Conservation (phyloP, 345 rosid species). For the Isatis tinctoria region DNA sequence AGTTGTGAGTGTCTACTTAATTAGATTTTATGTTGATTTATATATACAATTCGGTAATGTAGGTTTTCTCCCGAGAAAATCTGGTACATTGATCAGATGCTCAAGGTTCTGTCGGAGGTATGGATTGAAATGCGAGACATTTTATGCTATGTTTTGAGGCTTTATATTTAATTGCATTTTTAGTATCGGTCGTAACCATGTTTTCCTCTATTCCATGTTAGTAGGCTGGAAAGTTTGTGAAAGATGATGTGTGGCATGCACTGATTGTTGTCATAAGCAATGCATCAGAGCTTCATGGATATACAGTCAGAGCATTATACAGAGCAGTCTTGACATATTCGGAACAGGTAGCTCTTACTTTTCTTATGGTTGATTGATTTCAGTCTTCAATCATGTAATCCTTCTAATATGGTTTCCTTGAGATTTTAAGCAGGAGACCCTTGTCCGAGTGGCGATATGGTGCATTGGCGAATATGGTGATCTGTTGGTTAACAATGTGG, state of each 20-base stretch:
- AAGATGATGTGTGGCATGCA: constrained; percentile 98
- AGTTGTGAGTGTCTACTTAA: not conserved
- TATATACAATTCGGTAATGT: constrained; percentile 31
- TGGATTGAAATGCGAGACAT: constrained; percentile 22
- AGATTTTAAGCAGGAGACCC: constrained; percentile 63
- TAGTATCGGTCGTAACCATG: constrained; percentile 21
- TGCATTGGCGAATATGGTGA: constrained; percentile 99
- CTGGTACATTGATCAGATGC: constrained; percentile 99
- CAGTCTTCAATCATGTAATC: not conserved
- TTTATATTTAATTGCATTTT: constrained; percentile 4
- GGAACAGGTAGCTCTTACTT: constrained; percentile 67
- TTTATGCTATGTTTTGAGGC: constrained; percentile 12
- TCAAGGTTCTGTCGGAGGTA: constrained; percentile 98
- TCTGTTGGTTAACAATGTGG: constrained; percentile 77
- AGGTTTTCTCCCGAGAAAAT: constrained; percentile 97
- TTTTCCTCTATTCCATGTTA: constrained; percentile 38
- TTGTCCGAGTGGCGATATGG: constrained; percentile 96
- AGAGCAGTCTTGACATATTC: constrained; percentile 67
- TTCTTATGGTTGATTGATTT: constrained; percentile 15
- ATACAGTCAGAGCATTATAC: constrained; percentile 81
- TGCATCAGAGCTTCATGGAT: constrained; percentile 96
- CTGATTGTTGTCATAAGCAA: constrained; percentile 92
- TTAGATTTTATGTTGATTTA: constrained; percentile 11
- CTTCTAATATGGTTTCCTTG: constrained; percentile 21
- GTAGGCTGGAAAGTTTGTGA: constrained; percentile 98